Percentiles rank a stretch among this genome's conserved stretches.
These are phyloP conservation scores for Neurospora hispaniola DNA, from an alignment of 495 filamentous ascomycete genomes.

Conservation along the genomic window DNA sequence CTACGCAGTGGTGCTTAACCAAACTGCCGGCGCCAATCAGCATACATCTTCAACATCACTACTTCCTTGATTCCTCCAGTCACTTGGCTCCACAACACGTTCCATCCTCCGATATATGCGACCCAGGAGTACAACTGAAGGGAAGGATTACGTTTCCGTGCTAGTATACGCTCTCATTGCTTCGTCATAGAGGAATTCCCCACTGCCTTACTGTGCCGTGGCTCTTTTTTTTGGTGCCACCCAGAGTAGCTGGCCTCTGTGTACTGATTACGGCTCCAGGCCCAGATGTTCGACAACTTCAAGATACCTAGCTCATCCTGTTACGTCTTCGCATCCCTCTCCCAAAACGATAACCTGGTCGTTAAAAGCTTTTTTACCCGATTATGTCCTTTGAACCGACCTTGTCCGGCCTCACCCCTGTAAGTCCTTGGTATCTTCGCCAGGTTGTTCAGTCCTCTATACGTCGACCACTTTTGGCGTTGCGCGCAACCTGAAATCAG, in stretches of 20 bases:
- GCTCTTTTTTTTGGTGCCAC: background rate
- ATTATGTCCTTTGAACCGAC: background rate
- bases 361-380: background rate
- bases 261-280: background rate
- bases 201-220: background rate
- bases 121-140: background rate
- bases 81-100: background rate
- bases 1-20: background rate
- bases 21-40: background rate
- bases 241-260: background rate
- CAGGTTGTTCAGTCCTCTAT: background rate
- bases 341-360: background rate
- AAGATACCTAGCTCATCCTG: background rate
- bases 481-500: background rate
- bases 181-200: background rate
- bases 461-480: background rate
- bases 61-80: background rate
- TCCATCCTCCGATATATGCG: background rate
- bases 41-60: background rate
- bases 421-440: background rate
- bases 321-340: background rate
- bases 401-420: background rate
- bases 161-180: background rate
- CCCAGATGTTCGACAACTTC: background rate
- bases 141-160: background rate